Base-by-base conservation (phyloP, 352 stramenopile genomes). In the Phytophthora fragariae region DNA sequence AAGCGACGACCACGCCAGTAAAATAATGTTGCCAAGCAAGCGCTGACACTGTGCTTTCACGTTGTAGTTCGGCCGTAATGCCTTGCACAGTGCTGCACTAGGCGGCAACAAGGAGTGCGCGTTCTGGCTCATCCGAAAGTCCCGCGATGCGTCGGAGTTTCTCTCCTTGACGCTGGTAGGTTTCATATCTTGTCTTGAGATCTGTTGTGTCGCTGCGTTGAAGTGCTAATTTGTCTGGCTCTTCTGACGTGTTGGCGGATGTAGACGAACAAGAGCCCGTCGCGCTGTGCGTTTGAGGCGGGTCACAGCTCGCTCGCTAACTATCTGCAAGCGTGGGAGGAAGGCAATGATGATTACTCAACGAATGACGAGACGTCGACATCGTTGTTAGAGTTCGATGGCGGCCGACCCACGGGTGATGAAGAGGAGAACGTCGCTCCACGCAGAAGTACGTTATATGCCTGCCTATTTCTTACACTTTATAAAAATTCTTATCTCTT, bases 321-420 rank as follows among this genome's bases (percentile, higher is more conserved):
- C 55, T 88, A 86, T 64, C 69, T 96, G 47, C 86, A 92, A 73
- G 84, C 86, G 3, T 96, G 89, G 89, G 89, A 96, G 76, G 88
- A 95, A 82, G 89, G 86, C 29, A 95, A 95, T n/a, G 85, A 92
- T n/a, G 89, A 96, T 62, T 96, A 94, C 62, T 90, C 87, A 1
- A 91, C 82, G 47, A 82, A 89, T 53, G 89, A 94, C 19, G 84
- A 93, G 39, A 73, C 75, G 9, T 81, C 72, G 14, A 69, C 58
- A 14, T 76, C 72, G 9, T 60, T 79, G 52, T 60, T 79, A 19
- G 75, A 82, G 56, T 59, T 73, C 57, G 75, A 81, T 35, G 52
- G 62, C 27, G 46, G 75, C 12, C 71, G 67, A 10, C 58, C 61
- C 44, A 57, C 47, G 8, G 64, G 44, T 19, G 83, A 87, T 29